These are phyloP conservation scores for Penicillium soppii DNA, from an alignment of 495 filamentous ascomycete genomes.

Conservation along the genomic window DNA sequence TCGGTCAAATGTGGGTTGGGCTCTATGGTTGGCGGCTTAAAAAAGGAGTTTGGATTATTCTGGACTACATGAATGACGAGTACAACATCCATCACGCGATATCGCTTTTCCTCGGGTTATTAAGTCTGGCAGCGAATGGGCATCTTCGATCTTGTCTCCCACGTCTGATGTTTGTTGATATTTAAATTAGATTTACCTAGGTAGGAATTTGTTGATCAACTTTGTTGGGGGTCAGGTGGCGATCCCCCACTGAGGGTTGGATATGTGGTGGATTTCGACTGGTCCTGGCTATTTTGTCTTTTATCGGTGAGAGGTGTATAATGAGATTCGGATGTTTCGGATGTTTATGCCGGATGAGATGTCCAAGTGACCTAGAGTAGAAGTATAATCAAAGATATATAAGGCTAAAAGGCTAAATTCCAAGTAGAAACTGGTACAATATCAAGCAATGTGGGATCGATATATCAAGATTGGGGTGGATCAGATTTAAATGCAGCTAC, in stretches of 20 bases:
- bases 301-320: neutral
- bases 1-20: neutral
- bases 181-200: neutral
- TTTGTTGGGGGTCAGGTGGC: slow-evolving; percentile 2
- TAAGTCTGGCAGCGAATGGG: neutral
- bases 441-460: slow-evolving; percentile 13
- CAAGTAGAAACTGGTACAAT: neutral
- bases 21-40: neutral
- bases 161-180: neutral
- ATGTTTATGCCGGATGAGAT: neutral
- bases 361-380: too few relatives aligned
- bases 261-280: too few relatives aligned
- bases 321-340: neutral
- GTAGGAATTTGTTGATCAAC: neutral
- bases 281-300: neutral
- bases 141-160: neutral
- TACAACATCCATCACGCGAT: slow-evolving; percentile 3
- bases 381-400: too few relatives aligned
- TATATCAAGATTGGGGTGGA: slow-evolving; percentile 17
- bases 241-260: neutral
- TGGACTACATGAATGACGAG: neutral
- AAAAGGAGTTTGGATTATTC: neutral
- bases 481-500: slow-evolving; percentile 18
- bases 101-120: neutral
- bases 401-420: neutral